Evolutionary conservation across 768 basidiomycete genomes (phyloP), one percentile per base, ranked within the genome.

Genomic region (Austroboletus eburneus): DNA sequence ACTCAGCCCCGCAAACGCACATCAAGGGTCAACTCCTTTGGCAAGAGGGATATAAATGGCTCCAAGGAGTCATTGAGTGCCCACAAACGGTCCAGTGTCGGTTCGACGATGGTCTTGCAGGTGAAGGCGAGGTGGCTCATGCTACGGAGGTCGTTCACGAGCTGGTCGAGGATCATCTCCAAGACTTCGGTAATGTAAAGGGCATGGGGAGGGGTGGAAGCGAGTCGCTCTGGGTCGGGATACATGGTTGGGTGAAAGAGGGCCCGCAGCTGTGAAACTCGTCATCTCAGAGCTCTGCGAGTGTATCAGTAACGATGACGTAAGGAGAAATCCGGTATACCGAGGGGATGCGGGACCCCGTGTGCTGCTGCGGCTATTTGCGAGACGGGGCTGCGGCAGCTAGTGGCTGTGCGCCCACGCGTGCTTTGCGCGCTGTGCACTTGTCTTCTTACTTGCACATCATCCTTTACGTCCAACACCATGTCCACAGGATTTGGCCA

Each of bases 401-500:
- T n/a, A n/a, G n/a, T n/a, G n/a, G n/a, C n/a, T n/a, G n/a, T n/a
- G n/a, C n/a, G n/a, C n/a, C n/a, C n/a, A n/a, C n/a, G n/a, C n/a
- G n/a, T n/a, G n/a, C n/a, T n/a, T n/a, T n/a, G n/a, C n/a, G 39
- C 44, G 41, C 39, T 43, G 59, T 35, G 29, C 49, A 63, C 46
- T 60, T 46, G 51, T 46, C 58, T 39, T 49, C 45, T 27, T 45
- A 44, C 52, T 42, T 50, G 39, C 56, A 55, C 57, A 39, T 45
- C 47, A 39, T 12, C 27, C 27, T 27, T 27, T 27, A 12, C 27
- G 27, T n/a, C 41, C 30, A 40, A 57, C 54, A 53, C 37, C 48
- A 73, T 74, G 64, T 72, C 82, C 32, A 74, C 82, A 35, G 68
- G 85, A 45, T 81, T 92, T 56, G 90, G 90, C 44, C 73, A 79